A percentile compares a stretch with the other conserved stretches of the same genome.
These are phyloP conservation scores for Ascochyta clinopodiicola DNA, from an alignment of 2,329 filamentous ascomycete species.

Conservation along the genomic window DNA sequence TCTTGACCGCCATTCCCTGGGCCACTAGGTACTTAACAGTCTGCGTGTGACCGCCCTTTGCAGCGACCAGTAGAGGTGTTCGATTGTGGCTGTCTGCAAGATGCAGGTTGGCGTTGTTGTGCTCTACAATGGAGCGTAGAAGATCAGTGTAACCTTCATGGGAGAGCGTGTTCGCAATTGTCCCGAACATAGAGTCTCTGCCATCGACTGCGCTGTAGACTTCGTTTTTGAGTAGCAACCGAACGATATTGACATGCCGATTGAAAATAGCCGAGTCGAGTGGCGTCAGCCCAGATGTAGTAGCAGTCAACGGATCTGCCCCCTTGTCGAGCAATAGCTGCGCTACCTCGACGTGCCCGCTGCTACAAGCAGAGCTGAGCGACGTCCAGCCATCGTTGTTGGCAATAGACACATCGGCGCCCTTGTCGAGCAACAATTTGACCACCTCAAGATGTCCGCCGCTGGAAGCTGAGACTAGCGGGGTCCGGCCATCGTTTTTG, in stretches of 20 bases:
- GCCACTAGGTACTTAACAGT: not conserved
- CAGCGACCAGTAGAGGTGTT: conserved; percentile 2
- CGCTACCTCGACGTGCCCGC: not conserved
- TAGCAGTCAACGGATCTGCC: not conserved
- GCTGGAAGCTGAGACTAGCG: not conserved
- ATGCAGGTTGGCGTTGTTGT: not conserved
- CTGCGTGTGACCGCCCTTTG: not conserved
- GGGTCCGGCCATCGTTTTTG: not conserved
- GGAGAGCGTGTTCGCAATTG: conserved; percentile 1
- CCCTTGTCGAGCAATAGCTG: conserved; percentile 3
- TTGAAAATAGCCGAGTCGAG: not conserved
- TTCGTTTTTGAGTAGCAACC: not conserved
- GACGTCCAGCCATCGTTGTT: not conserved
- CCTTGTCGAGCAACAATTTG: not conserved
- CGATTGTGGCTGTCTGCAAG: conserved; percentile 2
- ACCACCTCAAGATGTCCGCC: not conserved
- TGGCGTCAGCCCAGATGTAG: not conserved
- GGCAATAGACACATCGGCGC: not conserved
- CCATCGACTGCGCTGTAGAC: not conserved
- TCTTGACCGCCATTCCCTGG: not conserved
- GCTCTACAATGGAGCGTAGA: not conserved
- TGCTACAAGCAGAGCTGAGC: not conserved
- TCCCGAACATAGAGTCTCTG: not conserved
- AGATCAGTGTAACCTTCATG: conserved; percentile 6
- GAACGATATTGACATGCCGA: not conserved